A percentile compares a stretch with the other conserved stretches of the same genome.
These are phyloP conservation scores for Cyclostephanos tholiformis DNA, from an alignment of 108 stramenopile species.

Conservation along the genomic window DNA sequence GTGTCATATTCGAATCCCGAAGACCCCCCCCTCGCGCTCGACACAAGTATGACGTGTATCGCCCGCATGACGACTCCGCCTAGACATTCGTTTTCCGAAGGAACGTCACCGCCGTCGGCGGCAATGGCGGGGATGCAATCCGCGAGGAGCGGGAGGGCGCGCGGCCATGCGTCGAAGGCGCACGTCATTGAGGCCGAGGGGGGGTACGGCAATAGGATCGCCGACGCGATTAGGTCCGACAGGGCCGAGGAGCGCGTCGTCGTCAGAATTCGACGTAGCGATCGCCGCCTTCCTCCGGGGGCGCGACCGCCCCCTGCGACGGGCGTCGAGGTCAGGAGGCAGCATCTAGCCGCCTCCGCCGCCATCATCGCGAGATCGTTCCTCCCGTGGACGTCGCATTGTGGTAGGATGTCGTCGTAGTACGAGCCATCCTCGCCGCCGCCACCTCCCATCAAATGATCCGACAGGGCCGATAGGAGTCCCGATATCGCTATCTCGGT, in stretches of 20 bases:
- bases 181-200: constrained; percentile 1
- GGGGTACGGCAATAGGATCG: constrained; percentile 22
- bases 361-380: constrained; percentile 24
- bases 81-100: constrained; percentile 11
- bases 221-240: constrained; percentile 19
- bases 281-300: neutral
- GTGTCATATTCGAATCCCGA: neutral
- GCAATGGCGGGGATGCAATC: constrained; percentile 33
- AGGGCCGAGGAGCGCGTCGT: constrained; percentile 27
- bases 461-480: constrained; percentile 10
- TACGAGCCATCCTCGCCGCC: neutral
- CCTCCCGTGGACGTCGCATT: neutral
- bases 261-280: constrained; percentile 8
- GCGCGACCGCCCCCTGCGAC: neutral
- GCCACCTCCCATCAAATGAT: neutral
- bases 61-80: constrained; percentile 27
- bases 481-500: constrained; percentile 26
- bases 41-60: constrained; percentile 29
- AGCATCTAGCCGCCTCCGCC: constrained; percentile 24
- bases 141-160: constrained; percentile 20
- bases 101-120: neutral
- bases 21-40: neutral
- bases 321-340: neutral
- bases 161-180: constrained; percentile 18
- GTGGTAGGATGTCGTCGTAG: neutral